These are phyloP conservation scores for Kwoniella dendrophila DNA, from an alignment of 768 basidiomycete genomes.

Conservation along the genomic window DNA sequence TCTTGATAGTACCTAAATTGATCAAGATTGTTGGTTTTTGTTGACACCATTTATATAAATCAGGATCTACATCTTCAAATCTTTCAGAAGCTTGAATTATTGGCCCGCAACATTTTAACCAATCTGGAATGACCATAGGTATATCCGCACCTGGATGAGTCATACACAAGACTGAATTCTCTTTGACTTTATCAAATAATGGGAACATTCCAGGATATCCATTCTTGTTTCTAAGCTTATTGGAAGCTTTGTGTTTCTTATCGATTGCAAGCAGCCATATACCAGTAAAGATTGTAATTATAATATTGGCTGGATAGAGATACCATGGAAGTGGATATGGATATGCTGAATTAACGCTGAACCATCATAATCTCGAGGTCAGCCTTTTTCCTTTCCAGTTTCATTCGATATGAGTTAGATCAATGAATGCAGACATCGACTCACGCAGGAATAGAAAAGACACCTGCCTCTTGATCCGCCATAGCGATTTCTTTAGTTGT, in stretches of 20 bases:
- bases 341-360: constrained; percentile 22
- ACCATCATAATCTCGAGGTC: neutral
- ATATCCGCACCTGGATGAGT: constrained; percentile 27
- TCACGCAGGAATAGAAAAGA: constrained; percentile 29
- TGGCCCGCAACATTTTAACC: constrained; percentile 31
- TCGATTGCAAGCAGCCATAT: constrained; percentile 23
- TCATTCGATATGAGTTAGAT: neutral
- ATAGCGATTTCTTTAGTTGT: constrained; percentile 28
- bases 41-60: constrained; percentile 25
- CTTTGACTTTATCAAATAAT: constrained; percentile 6
- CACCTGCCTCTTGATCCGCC: constrained; percentile 12
- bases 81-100: constrained; percentile 18
- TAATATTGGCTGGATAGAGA: constrained; percentile 22
- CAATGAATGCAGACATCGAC: no score
- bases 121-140: constrained; percentile 21
- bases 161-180: constrained; percentile 24
- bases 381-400: no score
- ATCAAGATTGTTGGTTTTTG: constrained; percentile 23
- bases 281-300: constrained; percentile 12
- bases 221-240: constrained; percentile 24
- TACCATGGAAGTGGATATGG: constrained; percentile 28
- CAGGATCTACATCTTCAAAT: constrained; percentile 21
- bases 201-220: constrained; percentile 28
- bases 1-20: constrained; percentile 28
- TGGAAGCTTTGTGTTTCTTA: neutral